Base-by-base conservation (phyloP, 192 early-diverging fungal genomes). In the Geranomyces variabilis region DNA sequence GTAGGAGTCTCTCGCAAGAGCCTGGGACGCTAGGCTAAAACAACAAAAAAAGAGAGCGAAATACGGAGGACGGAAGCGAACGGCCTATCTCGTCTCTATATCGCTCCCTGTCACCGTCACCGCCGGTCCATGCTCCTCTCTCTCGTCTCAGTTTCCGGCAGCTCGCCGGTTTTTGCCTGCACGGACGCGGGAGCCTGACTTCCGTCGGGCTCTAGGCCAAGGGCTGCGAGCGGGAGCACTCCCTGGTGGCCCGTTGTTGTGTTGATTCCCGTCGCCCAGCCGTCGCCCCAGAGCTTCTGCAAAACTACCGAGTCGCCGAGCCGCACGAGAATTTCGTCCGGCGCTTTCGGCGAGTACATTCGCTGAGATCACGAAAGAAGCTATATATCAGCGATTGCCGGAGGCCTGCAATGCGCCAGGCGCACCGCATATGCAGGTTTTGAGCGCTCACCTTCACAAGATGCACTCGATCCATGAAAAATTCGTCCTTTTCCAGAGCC, bases 401-500 rank as follows among this genome's bases (percentile, higher is more conserved):
- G n/a, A n/a, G n/a, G n/a, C n/a, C n/a, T n/a, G n/a, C n/a, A n/a
- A n/a, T n/a, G n/a, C n/a, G n/a, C n/a, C n/a, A n/a, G n/a, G n/a
- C n/a, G n/a, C n/a, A n/a, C n/a, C n/a, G n/a, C n/a, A n/a, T n/a
- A n/a, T 41, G 36, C 36, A 41, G 10, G 10, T 3, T 41, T 3
- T 10, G 36, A 41, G 46, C 24, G 15, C 12, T 19, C 29, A 60
- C 58, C 58, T 60, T 60, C 7, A 34, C 58, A 26, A 60, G 22
- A 60, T 60, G 58, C 2, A 60, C 58, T 6, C 31, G 31, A 33
- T 60, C 58, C 58, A 60, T 60, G 31, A 60, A 60, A 34, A 53
- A 53, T 15, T 53, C 51, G 15, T 53, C 51, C n/a, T 15, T n/a
- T 26, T 53, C 51, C 4, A 53, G 51, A 3, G 7, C 6, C 2